These are phyloP conservation scores for Blastocystis sp. DNA, from an alignment of 352 stramenopile species.

Conservation along the genomic window DNA sequence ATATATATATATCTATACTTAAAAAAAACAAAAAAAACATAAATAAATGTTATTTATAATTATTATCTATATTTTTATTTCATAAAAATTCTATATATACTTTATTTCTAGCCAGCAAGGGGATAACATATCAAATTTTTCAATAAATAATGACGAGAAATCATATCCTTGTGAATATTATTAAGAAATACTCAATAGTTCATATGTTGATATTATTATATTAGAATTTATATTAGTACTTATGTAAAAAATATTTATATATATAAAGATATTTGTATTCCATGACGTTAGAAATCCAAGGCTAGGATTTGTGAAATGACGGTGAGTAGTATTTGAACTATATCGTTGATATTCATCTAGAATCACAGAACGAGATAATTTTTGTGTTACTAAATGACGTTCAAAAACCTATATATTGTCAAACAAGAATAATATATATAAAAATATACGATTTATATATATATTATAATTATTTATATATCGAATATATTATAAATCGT, in stretches of 20 bases:
- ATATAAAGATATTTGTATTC: constrained; percentile 13
- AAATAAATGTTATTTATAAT: too few relatives aligned
- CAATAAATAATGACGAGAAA: not conserved
- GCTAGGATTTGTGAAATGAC: constrained; percentile 3
- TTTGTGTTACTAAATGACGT: constrained; percentile 9
- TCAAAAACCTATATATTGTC: constrained; percentile 7
- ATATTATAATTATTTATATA: too few relatives aligned
- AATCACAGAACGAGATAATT: not conserved
- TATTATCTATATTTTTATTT: too few relatives aligned
- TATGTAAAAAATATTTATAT: constrained; percentile 1
- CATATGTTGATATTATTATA: constrained; percentile 24
- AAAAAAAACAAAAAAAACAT: too few relatives aligned
- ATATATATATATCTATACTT: too few relatives aligned
- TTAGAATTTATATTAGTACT: constrained; percentile 11
- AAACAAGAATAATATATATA: too few relatives aligned
- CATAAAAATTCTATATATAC: too few relatives aligned
- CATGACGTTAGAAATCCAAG: constrained; percentile 36
- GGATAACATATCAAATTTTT: not conserved
- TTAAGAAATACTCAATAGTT: constrained; percentile 36
- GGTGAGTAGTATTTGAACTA: not conserved
- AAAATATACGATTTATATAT: too few relatives aligned
- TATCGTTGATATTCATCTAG: constrained; percentile 12
- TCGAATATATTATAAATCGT: too few relatives aligned
- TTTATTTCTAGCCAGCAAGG: constrained; percentile 4
- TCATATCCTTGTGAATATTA: constrained; percentile 5